phyloP scores from a whole-genome alignment of 805 yeast species.

The Zygosaccharomyces bisporus region DNA sequence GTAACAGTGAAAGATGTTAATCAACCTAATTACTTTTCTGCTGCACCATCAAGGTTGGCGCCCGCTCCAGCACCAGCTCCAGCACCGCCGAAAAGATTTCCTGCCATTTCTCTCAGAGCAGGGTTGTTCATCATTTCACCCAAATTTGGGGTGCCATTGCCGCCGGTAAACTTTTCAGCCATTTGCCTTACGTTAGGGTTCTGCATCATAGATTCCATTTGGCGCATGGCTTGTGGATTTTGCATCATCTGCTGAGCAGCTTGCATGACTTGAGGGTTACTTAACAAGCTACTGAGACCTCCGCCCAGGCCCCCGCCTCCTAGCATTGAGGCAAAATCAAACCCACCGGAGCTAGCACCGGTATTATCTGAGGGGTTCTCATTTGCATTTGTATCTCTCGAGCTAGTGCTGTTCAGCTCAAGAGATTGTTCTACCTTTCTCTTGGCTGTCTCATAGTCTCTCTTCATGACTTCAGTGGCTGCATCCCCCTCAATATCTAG shows the following conservation, averaged over 20 bases:
- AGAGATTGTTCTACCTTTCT: conserved; percentile 77
- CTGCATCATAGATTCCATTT: conserved; percentile 64
- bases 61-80: conserved; percentile 18
- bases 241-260: conserved; percentile 87
- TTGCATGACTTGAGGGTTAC: conserved; percentile 87
- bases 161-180: conserved; percentile 74
- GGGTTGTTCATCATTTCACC: conserved; percentile 79
- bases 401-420: conserved; percentile 33
- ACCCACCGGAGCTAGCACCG: conserved; percentile 43
- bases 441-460: conserved; percentile 92
- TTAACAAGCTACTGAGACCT: conserved; percentile 69
- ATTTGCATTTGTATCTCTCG: conserved; percentile 20
- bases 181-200: conserved; percentile 78
- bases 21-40: neutral
- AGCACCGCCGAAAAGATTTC: conserved; percentile 60
- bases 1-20: neutral
- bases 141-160: conserved; percentile 61
- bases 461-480: conserved; percentile 84
- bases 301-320: conserved; percentile 43
- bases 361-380: conserved; percentile 20
- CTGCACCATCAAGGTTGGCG: conserved; percentile 14
- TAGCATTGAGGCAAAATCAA: conserved; percentile 68
- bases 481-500: conserved; percentile 80
- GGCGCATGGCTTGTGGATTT: conserved; percentile 71
- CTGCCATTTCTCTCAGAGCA: conserved; percentile 66